Conservation (phyloP, 768 basidiomycete genomes). For the Pleurotus tuber-regium region DNA sequence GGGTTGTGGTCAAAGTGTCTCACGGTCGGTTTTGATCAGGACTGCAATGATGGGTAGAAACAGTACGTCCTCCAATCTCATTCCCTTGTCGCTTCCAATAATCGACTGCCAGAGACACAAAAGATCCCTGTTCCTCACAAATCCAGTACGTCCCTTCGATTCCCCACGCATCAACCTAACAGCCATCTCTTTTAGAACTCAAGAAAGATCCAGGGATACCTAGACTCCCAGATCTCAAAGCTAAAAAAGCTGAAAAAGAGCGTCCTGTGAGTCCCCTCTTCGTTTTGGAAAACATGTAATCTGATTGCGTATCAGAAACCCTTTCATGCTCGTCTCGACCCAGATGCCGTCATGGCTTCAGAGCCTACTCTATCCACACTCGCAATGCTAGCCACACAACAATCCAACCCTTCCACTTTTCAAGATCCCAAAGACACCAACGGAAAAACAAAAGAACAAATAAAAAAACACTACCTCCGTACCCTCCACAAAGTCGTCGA, state of each 20-base stretch:
- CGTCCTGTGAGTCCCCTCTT: conserved; percentile 34
- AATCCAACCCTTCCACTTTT: conserved; percentile 15
- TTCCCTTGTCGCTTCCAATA: background rate
- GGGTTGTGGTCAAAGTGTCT: too few relatives aligned
- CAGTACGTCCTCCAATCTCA: background rate
- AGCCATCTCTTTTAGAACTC: too few relatives aligned
- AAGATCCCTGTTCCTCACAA: conserved; percentile 6
- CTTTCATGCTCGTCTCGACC: conserved; percentile 31
- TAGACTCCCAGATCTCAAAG: conserved; percentile 72
- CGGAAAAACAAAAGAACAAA: conserved; percentile 63
- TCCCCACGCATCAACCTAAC: too few relatives aligned
- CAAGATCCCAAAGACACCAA: conserved; percentile 16
- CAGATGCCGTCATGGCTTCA: conserved; percentile 69
- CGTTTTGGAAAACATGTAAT: too few relatives aligned
- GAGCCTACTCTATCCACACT: conserved; percentile 69
- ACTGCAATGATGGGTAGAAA: background rate
- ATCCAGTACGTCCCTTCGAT: background rate
- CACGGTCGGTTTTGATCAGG: too few relatives aligned
- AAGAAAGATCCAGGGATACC: conserved; percentile 92
- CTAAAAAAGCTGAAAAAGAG: conserved; percentile 26
- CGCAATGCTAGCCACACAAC: conserved; percentile 43
- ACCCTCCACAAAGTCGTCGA: conserved; percentile 91
- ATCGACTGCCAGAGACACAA: background rate
- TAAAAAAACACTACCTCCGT: conserved; percentile 72
- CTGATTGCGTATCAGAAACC: conserved; percentile 18